phyloP scores from a whole-genome alignment of 2,329 filamentous ascomycete genomes.

The Pseudocercospora fijiensis region DNA sequence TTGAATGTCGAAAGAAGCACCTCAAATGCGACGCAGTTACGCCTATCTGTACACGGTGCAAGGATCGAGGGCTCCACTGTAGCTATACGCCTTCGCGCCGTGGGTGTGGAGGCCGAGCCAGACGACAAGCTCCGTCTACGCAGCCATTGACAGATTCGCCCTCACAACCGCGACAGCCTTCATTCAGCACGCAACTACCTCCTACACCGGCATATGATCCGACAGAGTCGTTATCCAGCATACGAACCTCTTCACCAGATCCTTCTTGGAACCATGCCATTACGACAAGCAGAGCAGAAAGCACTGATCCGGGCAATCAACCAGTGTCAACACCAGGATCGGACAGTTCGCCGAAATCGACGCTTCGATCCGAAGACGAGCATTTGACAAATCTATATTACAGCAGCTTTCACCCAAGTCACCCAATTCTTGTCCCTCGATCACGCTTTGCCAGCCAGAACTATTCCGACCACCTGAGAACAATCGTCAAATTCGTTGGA shows the following conservation, averaged over 20 bases:
- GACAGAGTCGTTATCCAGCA: background rate
- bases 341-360: constrained; percentile 43
- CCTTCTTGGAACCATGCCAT: constrained; percentile 11
- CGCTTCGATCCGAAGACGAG: constrained; percentile 35
- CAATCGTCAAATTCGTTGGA: constrained; percentile 58
- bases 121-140: constrained; percentile 20
- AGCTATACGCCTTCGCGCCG: constrained; percentile 72
- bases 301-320: constrained; percentile 7
- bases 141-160: background rate
- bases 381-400: constrained; percentile 57
- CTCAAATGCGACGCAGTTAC: constrained; percentile 72
- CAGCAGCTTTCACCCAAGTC: constrained; percentile 54
- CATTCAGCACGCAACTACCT: background rate
- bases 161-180: background rate
- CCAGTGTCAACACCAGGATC: constrained; percentile 15
- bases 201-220: constrained; percentile 1
- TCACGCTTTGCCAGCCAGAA: constrained; percentile 42
- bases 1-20: constrained; percentile 58
- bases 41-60: constrained; percentile 67
- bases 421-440: constrained; percentile 57
- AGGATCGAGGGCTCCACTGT: constrained; percentile 59
- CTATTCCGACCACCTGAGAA: constrained; percentile 51
- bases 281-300: constrained; percentile 4
- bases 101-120: constrained; percentile 63
- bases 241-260: background rate